These are phyloP conservation scores for Biscogniauxia sp. DNA, from an alignment of 2,329 filamentous ascomycete species.

Conservation along the genomic window DNA sequence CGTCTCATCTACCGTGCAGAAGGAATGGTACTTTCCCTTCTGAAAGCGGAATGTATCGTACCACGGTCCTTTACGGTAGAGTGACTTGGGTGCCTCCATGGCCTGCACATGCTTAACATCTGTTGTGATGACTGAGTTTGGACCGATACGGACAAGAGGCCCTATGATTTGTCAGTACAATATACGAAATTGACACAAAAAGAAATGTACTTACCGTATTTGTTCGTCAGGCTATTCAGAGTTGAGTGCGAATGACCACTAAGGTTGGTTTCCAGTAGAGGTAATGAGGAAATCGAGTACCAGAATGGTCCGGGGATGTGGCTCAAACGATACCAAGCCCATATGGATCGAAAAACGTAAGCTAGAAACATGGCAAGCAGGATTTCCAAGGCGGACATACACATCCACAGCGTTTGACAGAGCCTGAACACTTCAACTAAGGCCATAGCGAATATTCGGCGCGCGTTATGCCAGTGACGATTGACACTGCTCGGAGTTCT, in stretches of 20 bases:
- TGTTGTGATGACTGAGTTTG: slow-evolving; percentile 11
- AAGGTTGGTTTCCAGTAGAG: slow-evolving; percentile 7
- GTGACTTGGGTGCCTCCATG: slow-evolving; percentile 7
- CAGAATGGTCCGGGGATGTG: slow-evolving; percentile 12
- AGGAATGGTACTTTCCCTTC: slow-evolving; percentile 7
- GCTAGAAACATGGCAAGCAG: slow-evolving; percentile 3
- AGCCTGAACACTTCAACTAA: not conserved
- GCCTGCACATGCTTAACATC: slow-evolving; percentile 6
- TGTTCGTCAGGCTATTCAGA: slow-evolving; percentile 5
- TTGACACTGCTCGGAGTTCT: not conserved
- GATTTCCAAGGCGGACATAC: not conserved
- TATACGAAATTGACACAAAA: not conserved
- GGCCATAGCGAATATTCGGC: not conserved
- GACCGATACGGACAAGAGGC: slow-evolving; percentile 9
- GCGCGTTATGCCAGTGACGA: not conserved
- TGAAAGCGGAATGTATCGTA: slow-evolving; percentile 12
- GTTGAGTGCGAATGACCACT: slow-evolving; percentile 8
- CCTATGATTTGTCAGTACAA: not conserved
- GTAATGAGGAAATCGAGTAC: slow-evolving; percentile 10
- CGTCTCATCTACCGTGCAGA: slow-evolving; percentile 8
- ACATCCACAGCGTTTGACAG: not conserved
- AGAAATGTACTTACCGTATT: slow-evolving; percentile 6
- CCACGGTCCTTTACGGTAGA: slow-evolving; percentile 10
- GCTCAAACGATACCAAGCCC: slow-evolving; percentile 10
- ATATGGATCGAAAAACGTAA: slow-evolving; percentile 4